These are phyloP conservation scores for Pseudogymnoascus sp. DNA, from an alignment of 2,329 filamentous ascomycete species.

Conservation along the genomic window DNA sequence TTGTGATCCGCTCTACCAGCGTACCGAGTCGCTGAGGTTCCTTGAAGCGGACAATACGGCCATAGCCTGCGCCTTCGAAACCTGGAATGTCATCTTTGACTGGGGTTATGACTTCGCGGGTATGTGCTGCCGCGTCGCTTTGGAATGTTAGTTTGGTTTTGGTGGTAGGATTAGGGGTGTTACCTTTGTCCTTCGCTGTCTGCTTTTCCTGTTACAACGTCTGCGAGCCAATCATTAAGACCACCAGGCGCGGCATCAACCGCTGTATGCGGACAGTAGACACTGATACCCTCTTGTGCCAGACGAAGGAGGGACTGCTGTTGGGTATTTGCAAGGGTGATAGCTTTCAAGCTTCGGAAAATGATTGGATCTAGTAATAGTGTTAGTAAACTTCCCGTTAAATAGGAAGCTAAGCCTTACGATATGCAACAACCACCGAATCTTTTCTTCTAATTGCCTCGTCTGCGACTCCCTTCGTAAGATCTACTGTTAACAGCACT, in stretches of 20 bases:
- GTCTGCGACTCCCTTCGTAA: conserved; percentile 80
- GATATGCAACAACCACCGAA: conserved; percentile 82
- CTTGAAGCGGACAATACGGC: conserved; percentile 26
- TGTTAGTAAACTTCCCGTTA: conserved; percentile 10
- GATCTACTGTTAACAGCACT: conserved; percentile 78
- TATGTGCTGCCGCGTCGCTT: conserved; percentile 6
- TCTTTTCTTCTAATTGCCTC: conserved; percentile 75
- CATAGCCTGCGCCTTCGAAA: conserved; percentile 28
- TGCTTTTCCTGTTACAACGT: conserved; percentile 60
- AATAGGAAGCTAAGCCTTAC: conserved; percentile 40
- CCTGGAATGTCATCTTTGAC: conserved; percentile 19
- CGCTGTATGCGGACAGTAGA: conserved; percentile 94
- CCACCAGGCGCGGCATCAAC: conserved; percentile 80
- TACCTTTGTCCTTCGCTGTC: not conserved
- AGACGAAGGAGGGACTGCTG: conserved; percentile 78
- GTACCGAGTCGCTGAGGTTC: conserved; percentile 20
- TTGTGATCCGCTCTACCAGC: conserved; percentile 22
- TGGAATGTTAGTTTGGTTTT: conserved; percentile 21
- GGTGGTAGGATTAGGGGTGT: conserved; percentile 7
- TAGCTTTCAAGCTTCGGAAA: conserved; percentile 82
- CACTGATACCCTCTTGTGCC: conserved; percentile 78
- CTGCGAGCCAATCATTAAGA: conserved; percentile 89
- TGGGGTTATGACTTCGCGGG: conserved; percentile 23
- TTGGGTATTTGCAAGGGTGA: conserved; percentile 78
- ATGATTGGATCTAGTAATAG: conserved; percentile 74